Base-by-base conservation (phyloP, 306 rosid species). In the Trifolium fragiferum region DNA sequence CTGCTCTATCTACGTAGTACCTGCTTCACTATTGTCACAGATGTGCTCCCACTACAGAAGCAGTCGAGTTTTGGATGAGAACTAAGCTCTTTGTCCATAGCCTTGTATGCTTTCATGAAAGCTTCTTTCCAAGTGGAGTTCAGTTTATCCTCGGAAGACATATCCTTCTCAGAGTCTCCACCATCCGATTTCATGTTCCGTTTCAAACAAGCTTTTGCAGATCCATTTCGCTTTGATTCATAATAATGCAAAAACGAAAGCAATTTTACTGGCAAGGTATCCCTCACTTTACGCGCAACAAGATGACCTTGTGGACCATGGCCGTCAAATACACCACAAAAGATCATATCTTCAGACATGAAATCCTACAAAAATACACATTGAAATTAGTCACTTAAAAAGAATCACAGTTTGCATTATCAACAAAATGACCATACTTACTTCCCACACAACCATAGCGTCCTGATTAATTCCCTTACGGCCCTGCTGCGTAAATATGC, bases 401-500 rank as follows among this genome's bases (percentile, higher is more conserved):
- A 27, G 12, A 60, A 20, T 33, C 63, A 47, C 13, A 55, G 8
- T 50, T 30, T 66, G 19, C 65, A 59, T 20, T 23, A 27, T 41
- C 37, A 20, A 23, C 1, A 47, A 57, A 20, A 64, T 54, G 16
- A 30, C 50, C 46, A 75, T 70, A 89, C 96, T 79, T 80, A 94
- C 99, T 85, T 95, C 99, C 99, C 99, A 95, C 65, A 92, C 99
- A 85, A 95, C 55, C 99, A 95, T 95, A 74, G 99, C 97, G 72
- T 95, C 99, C 86, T 95, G 99, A 81, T 95, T 95, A 74, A 95
- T 90, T 68, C 99, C 99, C 85, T 95, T 95, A n/a, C 96, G 97
- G 35, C 99, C 99, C 81, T 92, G 97, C 86, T 95, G 98, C 0
- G 99, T 92, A 74, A 95, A 95, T 72, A 92, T 83, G 82, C 98